phyloP scores from a whole-genome alignment of 768 basidiomycete species.

The Hygrocybe punicea region DNA sequence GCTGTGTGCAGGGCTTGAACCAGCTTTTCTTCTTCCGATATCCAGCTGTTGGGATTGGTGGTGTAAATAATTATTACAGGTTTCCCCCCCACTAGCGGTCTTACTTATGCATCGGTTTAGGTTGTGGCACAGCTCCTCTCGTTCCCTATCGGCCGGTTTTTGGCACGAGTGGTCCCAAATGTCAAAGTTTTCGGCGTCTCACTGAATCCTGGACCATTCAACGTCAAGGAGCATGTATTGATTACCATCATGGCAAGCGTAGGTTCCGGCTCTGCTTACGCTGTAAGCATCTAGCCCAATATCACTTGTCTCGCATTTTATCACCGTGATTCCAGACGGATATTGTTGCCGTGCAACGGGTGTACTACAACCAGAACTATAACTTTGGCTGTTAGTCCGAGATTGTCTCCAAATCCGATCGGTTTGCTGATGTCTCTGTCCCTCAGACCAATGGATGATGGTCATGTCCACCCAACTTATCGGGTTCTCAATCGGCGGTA shows the following conservation, averaged over 20 bases:
- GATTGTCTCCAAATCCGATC: neutral
- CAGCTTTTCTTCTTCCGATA: constrained; percentile 79
- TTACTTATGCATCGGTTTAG: constrained; percentile 27
- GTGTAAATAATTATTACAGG: constrained; percentile 29
- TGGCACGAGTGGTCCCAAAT: constrained; percentile 54
- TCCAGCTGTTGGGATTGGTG: constrained; percentile 59
- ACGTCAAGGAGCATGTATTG: constrained; percentile 53
- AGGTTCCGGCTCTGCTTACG: neutral
- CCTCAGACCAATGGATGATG: constrained; percentile 70
- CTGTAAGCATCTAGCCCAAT: neutral
- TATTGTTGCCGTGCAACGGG: constrained; percentile 70
- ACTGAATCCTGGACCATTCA: constrained; percentile 68
- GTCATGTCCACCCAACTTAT: constrained; percentile 75
- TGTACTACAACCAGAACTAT: constrained; percentile 66
- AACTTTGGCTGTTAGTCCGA: constrained; percentile 49
- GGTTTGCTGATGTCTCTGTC: neutral
- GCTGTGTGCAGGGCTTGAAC: constrained; percentile 37
- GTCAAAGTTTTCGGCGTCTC: constrained; percentile 50
- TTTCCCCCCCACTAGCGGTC: neutral
- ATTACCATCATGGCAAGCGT: neutral
- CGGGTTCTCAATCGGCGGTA: constrained; percentile 75
- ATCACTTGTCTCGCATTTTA: too few species aligned
- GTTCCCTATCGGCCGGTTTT: constrained; percentile 60
- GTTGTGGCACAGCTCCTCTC: constrained; percentile 68
- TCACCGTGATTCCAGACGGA: constrained; percentile 41